Base-by-base conservation (phyloP, 441 rosid species). In the Macaranga tanarius region DNA sequence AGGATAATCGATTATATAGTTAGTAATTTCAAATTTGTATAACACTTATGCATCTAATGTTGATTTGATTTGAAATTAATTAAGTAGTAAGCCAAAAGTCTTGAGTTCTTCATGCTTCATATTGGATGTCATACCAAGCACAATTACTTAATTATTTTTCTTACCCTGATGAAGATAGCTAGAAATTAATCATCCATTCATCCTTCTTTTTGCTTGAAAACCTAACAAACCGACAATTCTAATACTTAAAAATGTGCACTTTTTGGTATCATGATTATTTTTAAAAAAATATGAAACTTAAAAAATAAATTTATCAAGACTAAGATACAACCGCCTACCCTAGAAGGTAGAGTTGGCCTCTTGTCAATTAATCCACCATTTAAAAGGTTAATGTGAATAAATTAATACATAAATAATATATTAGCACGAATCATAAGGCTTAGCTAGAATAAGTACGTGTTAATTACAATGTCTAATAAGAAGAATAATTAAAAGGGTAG, bases 301-400 rank as follows among this genome's bases (percentile, higher is more conserved):
- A 26, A 26, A 26, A 31, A 19, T 7, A 13, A 10, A 20, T 7
- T 65, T 42, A 17, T 40, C 17, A 60, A 20, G 12, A 56, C 40
- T 45, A 70, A 59, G 54, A 60, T 60, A 26, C 19, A 62, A 69
- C 70, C 71, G 74, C 70, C 74, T 45, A 55, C 9, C 78, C 78
- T 42, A 47, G 70, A 22, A 60, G 50, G 55, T 45, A n/a, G 15
- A 7, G 16, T 28, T 48, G 26, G 45, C 31, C 44, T 42, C 55
- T n/a, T 19, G 45, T 64, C 51, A 40, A 42, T 69, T 62, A 54
- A 22, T 55, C 74, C 62, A 17, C 59, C 16, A 58, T 45, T 64
- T 38, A 38, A 51, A 70, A 31, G 38, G 38, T 31, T 31, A 5
- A 31, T 31, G 3, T 31, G 5, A 31, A 2, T 31, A 31, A 31